Evolutionary conservation across 495 filamentous ascomycete species (phyloP), one percentile per base, ranked within the genome.

Genomic region (Podospora pseudoanserina): DNA sequence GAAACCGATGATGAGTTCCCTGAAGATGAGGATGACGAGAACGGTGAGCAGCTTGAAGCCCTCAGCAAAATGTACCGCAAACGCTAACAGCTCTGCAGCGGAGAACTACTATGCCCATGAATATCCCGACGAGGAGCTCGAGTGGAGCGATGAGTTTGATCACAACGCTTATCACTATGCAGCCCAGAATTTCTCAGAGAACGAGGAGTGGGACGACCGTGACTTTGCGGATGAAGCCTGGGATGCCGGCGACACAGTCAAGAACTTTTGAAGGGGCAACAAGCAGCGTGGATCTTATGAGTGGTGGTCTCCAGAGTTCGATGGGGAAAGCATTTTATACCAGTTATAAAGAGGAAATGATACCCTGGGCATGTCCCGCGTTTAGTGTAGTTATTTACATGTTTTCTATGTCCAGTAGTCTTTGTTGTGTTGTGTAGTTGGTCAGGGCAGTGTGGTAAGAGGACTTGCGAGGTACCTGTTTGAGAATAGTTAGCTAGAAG

Each of bases 41-140:
- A 86, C 66, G 83, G 84, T 85, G 73, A 67, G 77, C 67, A 7
- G 30, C 32, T 16, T 53, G 9, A 28, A 23, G 19, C 60, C 16
- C 60, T 16, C 32, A 30, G 19, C 26, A 58, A 58, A 20, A 57
- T 20, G 4, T 2, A 66, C 30, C 30, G 7, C 30, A 60, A 32
- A 6, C 56, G 53, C 66, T 68, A 32, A 67, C 69, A 2, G 7
- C 16, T 32, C 18, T 56, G 65, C 60, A 86, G 84, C 84, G 54
- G 85, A 87, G 72, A 82, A 86, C 71, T 82, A 86, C 68, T 85
- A 85, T 64, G 73, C 81, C 0, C 79, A 82, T 9, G 85, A 87
- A 56, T 87, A 87, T 58, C 85, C 85, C 6, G 84, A 87, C 49
- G 84, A 87, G 23, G 85, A 87, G 59, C 79, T 87, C 16, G 83